phyloP scores from a whole-genome alignment of 2,329 filamentous ascomycete species.

The Venturia pyrina region DNA sequence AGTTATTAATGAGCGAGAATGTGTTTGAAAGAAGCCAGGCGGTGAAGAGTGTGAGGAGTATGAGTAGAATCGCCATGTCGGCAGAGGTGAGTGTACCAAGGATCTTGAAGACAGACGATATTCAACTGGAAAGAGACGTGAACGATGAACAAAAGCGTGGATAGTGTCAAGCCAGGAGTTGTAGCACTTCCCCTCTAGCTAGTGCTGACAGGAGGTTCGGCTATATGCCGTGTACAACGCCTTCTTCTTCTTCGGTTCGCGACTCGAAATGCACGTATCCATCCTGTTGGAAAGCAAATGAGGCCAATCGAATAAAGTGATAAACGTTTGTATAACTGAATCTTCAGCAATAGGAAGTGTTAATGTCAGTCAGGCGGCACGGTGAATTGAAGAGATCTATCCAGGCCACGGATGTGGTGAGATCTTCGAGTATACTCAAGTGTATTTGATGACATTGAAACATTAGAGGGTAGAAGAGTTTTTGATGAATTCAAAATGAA shows the following conservation, averaged over 20 bases:
- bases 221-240: too few relatives aligned
- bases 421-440: background rate
- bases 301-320: too few relatives aligned
- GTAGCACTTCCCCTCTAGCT: too few relatives aligned
- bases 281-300: too few relatives aligned
- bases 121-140: background rate
- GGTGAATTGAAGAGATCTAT: too few relatives aligned
- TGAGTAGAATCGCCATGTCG: background rate
- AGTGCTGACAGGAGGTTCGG: too few relatives aligned
- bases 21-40: background rate
- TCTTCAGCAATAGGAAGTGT: too few relatives aligned
- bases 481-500: background rate
- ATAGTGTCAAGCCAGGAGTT: background rate
- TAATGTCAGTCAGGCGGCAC: too few relatives aligned
- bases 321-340: too few relatives aligned
- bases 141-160: background rate
- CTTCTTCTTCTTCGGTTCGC: too few relatives aligned
- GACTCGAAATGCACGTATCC: too few relatives aligned
- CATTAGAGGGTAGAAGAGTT: background rate
- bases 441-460: background rate
- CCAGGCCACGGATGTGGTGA: too few relatives aligned
- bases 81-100: background rate
- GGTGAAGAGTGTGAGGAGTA: background rate
- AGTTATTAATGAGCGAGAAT: background rate
- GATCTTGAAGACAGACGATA: background rate